Conservation (phyloP, 2,329 filamentous ascomycete genomes). For the Neodidymelliopsis sp. region DNA sequence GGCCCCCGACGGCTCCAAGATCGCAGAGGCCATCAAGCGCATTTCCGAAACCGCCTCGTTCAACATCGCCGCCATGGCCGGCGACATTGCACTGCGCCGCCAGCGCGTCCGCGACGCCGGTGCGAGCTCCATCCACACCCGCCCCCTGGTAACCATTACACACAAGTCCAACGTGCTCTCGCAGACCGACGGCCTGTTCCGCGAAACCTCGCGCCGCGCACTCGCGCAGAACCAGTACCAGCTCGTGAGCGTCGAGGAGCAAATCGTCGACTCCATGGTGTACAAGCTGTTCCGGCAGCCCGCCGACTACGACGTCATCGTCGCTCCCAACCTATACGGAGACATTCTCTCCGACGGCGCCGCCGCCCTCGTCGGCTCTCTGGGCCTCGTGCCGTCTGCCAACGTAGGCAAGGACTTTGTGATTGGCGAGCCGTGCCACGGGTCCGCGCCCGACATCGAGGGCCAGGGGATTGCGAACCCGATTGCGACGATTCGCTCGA, state of each 20-base stretch:
- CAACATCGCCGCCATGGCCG: slow-evolving; percentile 91
- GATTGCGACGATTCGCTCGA: slow-evolving; percentile 90
- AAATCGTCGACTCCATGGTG: slow-evolving; percentile 99
- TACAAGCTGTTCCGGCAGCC: slow-evolving; percentile 99
- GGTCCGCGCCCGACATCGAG: slow-evolving; percentile 93
- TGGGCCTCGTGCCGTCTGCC: slow-evolving; percentile 91
- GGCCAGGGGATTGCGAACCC: slow-evolving; percentile 94
- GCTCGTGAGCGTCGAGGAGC: slow-evolving; percentile 79
- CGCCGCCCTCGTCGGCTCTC: slow-evolving; percentile 87
- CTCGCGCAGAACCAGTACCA: slow-evolving; percentile 72
- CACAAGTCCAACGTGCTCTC: slow-evolving; percentile 98
- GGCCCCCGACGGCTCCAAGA: slow-evolving; percentile 74
- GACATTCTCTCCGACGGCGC: slow-evolving; percentile 96
- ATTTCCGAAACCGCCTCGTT: slow-evolving; percentile 85
- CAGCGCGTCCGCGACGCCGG: slow-evolving; percentile 76
- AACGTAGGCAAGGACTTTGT: slow-evolving; percentile 95
- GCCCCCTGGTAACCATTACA: slow-evolving; percentile 88
- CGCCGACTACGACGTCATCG: slow-evolving; percentile 94
- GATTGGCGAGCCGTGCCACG: slow-evolving; percentile 98
- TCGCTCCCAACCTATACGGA: slow-evolving; percentile 96
- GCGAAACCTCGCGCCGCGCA: slow-evolving; percentile 76
- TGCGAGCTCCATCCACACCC: slow-evolving; percentile 67
- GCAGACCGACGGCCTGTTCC: slow-evolving; percentile 96
- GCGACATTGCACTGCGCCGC: slow-evolving; percentile 88
- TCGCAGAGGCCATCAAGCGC: slow-evolving; percentile 97